phyloP scores from a whole-genome alignment of 306 rosid species.

The Quercus bicolor region DNA sequence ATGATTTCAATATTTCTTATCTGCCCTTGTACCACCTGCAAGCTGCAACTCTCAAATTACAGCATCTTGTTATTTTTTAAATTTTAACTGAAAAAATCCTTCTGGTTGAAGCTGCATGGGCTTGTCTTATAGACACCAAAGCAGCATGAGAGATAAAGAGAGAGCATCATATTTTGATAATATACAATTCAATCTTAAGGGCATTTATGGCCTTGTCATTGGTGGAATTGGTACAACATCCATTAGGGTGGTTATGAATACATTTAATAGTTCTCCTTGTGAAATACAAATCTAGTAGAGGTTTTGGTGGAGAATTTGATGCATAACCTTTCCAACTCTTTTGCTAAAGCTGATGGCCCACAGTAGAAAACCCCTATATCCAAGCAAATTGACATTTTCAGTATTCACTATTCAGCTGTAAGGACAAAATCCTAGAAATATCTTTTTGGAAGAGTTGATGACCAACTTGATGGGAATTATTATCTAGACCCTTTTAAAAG shows the following conservation, averaged over 20 bases:
- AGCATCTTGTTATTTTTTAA: too few species aligned
- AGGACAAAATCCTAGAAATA: background rate
- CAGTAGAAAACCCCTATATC: slow-evolving; percentile 80
- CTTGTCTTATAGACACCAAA: background rate
- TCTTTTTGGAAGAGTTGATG: background rate
- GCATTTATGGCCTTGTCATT: slow-evolving; percentile 20
- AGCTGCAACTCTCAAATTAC: too few species aligned
- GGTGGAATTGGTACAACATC: slow-evolving; percentile 25
- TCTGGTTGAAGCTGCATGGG: too few species aligned
- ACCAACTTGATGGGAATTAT: background rate
- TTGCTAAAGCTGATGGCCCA: slow-evolving; percentile 66
- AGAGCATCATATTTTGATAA: background rate
- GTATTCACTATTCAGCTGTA: slow-evolving; percentile 6
- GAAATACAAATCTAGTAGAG: slow-evolving; percentile 75
- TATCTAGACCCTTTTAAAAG: background rate
- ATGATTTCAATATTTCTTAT: too few species aligned
- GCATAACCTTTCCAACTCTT: slow-evolving; percentile 57
- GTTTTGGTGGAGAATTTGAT: slow-evolving; percentile 81
- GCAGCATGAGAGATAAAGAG: background rate
- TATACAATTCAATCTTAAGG: background rate
- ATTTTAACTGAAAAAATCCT: too few species aligned
- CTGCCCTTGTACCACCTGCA: too few species aligned
- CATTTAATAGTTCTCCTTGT: slow-evolving; percentile 62
- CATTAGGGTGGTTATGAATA: background rate
- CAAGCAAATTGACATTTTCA: slow-evolving; percentile 18